These are phyloP conservation scores for Polyporus tsugae DNA, from an alignment of 1,284 basidiomycete genomes.

Conservation along the genomic window DNA sequence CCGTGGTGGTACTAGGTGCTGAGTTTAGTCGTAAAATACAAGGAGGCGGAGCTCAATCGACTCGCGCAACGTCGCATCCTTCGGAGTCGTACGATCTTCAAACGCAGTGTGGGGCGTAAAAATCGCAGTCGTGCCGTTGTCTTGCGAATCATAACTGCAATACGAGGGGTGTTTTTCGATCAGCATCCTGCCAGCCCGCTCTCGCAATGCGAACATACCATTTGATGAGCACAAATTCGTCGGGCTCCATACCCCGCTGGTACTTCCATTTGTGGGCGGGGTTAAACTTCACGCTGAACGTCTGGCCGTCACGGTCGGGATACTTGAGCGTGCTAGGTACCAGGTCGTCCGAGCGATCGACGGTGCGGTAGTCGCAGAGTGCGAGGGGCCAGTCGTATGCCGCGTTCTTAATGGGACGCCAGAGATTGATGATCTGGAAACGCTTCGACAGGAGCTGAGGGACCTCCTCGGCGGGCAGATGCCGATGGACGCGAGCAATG, in stretches of 20 bases:
- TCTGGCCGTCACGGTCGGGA: slow-evolving; percentile 65
- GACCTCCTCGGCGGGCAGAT: slow-evolving; percentile 59
- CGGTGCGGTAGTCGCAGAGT: slow-evolving; percentile 66
- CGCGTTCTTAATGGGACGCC: slow-evolving; percentile 66
- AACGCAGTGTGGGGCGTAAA: slow-evolving; percentile 71
- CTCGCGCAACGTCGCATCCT: slow-evolving; percentile 55
- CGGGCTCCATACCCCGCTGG: slow-evolving; percentile 64
- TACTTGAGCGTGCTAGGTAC: slow-evolving; percentile 60
- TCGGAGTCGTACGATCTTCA: slow-evolving; percentile 59
- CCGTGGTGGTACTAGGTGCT: neutral
- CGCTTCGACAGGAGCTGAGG: slow-evolving; percentile 53
- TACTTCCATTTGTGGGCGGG: slow-evolving; percentile 72
- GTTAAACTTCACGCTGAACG: slow-evolving; percentile 60
- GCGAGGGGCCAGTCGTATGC: slow-evolving; percentile 69
- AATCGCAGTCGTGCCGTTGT: slow-evolving; percentile 58
- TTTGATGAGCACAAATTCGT: slow-evolving; percentile 73
- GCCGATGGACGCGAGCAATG: slow-evolving; percentile 57
- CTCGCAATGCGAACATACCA: slow-evolving; percentile 53
- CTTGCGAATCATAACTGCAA: slow-evolving; percentile 59
- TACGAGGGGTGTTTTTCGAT: slow-evolving; percentile 28
- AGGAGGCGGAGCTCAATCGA: slow-evolving; percentile 67
- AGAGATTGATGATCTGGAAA: slow-evolving; percentile 78
- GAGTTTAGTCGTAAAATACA: slow-evolving; percentile 61
- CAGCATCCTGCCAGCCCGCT: too few relatives aligned
- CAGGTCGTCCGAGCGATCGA: slow-evolving; percentile 57